Evolutionary conservation across 805 yeast genomes (phyloP), one percentile per base, ranked within the genome.

Genomic region (Yamadazyma nakazawae): DNA sequence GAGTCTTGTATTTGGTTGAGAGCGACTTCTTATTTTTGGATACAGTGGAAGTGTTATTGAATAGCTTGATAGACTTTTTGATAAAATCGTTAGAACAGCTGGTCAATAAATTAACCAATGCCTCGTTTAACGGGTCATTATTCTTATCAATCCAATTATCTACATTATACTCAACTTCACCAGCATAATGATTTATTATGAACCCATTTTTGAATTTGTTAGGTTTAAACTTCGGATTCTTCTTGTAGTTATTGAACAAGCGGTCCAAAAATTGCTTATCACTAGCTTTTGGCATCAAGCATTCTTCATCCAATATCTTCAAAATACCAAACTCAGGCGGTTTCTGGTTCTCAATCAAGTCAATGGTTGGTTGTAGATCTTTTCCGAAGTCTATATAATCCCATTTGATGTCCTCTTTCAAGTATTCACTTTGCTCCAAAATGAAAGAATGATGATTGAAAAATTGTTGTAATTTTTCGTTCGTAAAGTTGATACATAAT

Each of bases 61-160:
- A 52, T 50, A 2, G 59, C 53, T 11, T 55, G 43, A 9, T 63
- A 45, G 14, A 34, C 1, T 61, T 51, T 45, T 34, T 38, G 9
- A 92, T 71, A 46, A 89, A 80, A 0, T 56, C 46, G 51, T 84
- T 82, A 0, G 66, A 53, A 0, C 97, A 88, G 4, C 64, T 59
- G 0, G 82, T 67, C 32, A 92, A 64, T 31, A 90, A 68, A 34
- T 74, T 78, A 39, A 85, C 68, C 10, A 92, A 74, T 46, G 82
- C 80, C 42, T 88, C 96, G 56, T 84, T 88, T 34, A 94, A 73
- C 0, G 98, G 99, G 61, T 94, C 99, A 54, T 87, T 88, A 62
- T 94, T 94, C 67, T 94, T 94, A 52, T 88, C 88, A 21, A 94
- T 69, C 99, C 99, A 94, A 28, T 91, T 92, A 16, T 85, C 91